Evolutionary conservation across 371 early-diverging fungal genomes (phyloP), one percentile per base, ranked within the genome.

Genomic region (Gilbertella persicaria): DNA sequence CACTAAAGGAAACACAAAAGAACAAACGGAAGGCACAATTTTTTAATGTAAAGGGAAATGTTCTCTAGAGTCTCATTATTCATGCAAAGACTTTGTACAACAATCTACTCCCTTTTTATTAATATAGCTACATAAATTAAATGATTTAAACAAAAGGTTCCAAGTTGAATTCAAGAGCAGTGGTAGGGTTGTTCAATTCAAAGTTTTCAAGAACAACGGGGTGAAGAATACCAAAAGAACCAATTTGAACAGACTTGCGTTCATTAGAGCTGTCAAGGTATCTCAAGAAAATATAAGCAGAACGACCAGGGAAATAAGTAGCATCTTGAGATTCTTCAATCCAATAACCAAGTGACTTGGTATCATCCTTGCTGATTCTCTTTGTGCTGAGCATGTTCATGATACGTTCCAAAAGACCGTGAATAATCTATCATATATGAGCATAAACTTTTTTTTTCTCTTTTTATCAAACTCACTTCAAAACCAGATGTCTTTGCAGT

Each of bases 251-350:
- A 44, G 75, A 67, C 45, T 75, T 73, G 33, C 67, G 71, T 69
- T 75, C 79, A 50, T 70, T 62, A n/a, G 77, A 66, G 23, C 55
- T 48, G 28, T 62, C 58, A 21, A 69, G 44, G 45, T 77, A 82
- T 43, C 83, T 85, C 39, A 89, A 79, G 69, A 83, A 79, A 55
- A 94, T 86, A 45, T 91, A 88, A 16, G 98, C 98, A 43, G 87
- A 72, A 58, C 98, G 89, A 19, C 96, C 96, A 21, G 92, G 92
- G 85, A 99, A 93, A 72, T 85, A 99, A 17, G 93, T 94, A 4
- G 87, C 72, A 59, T 88, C 89, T 84, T 67, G 75, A 28, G 89
- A 84, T 62, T 92, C 93, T 47, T 80, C 73, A 62, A 96, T 90
- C 80, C 84, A 92, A 73, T 96, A 95, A 28, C 93, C 92, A 38